phyloP scores from a whole-genome alignment of 129 eudicot genomes.

The Flaveria sonorensis region DNA sequence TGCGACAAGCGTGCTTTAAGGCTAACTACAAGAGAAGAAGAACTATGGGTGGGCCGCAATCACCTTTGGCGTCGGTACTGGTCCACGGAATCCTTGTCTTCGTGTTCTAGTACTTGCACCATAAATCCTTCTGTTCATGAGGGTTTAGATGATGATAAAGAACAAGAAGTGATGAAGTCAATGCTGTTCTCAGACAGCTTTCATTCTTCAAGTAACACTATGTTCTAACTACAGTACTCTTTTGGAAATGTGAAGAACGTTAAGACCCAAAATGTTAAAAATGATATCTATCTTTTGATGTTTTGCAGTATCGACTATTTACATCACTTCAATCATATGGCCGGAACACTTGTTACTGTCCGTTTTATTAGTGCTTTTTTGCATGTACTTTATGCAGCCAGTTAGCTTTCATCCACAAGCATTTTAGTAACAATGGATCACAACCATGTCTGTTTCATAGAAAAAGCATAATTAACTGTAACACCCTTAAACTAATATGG shows the following conservation, averaged over 20 bases:
- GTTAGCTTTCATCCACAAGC: no score
- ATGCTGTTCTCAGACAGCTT: conserved; percentile 29
- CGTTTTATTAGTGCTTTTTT: no score
- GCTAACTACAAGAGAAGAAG: conserved; percentile 84
- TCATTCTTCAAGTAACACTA: conserved; percentile 23
- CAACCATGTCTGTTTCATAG: not conserved
- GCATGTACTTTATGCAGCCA: no score
- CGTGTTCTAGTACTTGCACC: conserved; percentile 22
- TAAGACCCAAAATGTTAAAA: not conserved
- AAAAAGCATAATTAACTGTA: not conserved
- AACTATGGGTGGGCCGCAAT: conserved; percentile 27
- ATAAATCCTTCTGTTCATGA: conserved; percentile 21
- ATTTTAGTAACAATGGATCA: no score
- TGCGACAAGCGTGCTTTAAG: conserved; percentile 90
- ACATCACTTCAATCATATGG: not conserved
- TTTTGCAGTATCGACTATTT: not conserved
- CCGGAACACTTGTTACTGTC: no score
- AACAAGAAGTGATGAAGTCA: conserved; percentile 29
- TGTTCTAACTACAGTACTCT: conserved; percentile 12
- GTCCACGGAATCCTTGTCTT: conserved; percentile 13
- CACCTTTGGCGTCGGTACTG: not conserved
- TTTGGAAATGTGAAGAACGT: conserved; percentile 5
- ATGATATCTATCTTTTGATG: not conserved
- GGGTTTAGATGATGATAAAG: conserved; percentile 25
- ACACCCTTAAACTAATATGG: not conserved